Conservation (phyloP, 139 green algal genomes). For the Axilococcus clingmanii region DNA sequence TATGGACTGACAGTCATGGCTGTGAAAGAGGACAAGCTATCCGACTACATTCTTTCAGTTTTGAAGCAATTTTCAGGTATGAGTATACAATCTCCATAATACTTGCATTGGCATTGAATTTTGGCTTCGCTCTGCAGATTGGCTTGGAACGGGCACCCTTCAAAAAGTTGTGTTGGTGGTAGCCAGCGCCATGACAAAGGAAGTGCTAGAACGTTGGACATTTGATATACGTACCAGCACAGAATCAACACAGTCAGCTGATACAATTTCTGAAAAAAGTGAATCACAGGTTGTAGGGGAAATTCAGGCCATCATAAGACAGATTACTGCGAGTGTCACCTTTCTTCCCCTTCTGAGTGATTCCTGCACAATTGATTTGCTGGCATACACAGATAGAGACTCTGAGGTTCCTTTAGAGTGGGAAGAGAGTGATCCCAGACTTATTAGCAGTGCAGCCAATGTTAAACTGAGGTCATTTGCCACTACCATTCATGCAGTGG, state of each 20-base stretch:
- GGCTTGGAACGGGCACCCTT: conserved; percentile 71
- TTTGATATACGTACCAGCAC: conserved; percentile 90
- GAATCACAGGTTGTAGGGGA: conserved; percentile 78
- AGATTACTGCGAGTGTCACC: conserved; percentile 87
- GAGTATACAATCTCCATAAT: neutral
- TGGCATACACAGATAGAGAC: conserved; percentile 78
- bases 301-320: conserved; percentile 88
- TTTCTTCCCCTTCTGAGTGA: conserved; percentile 91
- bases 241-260: conserved; percentile 33
- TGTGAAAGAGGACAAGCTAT: conserved; percentile 62
- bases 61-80: conserved; percentile 62
- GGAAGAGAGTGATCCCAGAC: conserved; percentile 81
- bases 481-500: conserved; percentile 91
- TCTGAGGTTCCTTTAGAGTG: conserved; percentile 71
- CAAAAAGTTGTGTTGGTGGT: conserved; percentile 91
- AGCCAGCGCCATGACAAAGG: conserved; percentile 38
- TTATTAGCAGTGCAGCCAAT: conserved; percentile 68
- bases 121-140: conserved; percentile 47
- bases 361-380: conserved; percentile 85
- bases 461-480: conserved; percentile 84
- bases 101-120: conserved; percentile 1
- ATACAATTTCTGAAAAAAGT: conserved; percentile 51
- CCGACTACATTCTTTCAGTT: conserved; percentile 70
- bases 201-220: conserved; percentile 90
- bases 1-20: conserved; percentile 90